Base-by-base conservation (phyloP, 176 grass and related monocot species). In the Elymus sibiricus region DNA sequence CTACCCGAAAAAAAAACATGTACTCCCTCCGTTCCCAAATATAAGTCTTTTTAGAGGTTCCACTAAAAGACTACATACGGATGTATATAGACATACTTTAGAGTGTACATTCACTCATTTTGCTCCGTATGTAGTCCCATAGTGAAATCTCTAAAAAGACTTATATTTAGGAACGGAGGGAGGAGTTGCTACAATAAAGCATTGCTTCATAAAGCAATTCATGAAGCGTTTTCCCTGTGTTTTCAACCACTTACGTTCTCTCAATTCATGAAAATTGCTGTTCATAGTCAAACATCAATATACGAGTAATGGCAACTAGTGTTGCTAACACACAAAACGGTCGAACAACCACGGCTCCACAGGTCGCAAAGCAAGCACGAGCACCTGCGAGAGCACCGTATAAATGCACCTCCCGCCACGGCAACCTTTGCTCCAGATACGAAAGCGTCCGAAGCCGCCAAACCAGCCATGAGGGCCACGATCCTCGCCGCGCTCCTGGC, bases 401-500 rank as follows among this genome's bases (percentile, higher is more conserved):
- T 66, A 80, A 56, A 84, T 40, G 25, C n/a, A 27, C 34, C 7
- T 22, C 25, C 4, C 5, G 11, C 24, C 55, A 32, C 61, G 15
- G 19, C n/a, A 63, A 24, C 5, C 7, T 11, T 14, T 9, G 28
- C 22, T 26, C 53, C 84, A 61, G 44, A 43, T 12, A 7, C 65
- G 61, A 79, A 24, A 29, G 47, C 14, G 9, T 5, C 6, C 24
- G 15, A 22, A 24, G 24, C 15, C n/a, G 51, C 16, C 24, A 42
- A 11, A 40, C 9, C 81, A 53, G 14, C 55, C 44, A 88, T 88
- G 87, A 79, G 75, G 24, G 22, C 81, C 10, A 17, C n/a, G 12
- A 60, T 80, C 28, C 16, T 67, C 2, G n/a, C 75, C 64, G 53
- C 80, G 53, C 53, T 88, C 67, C 42, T 84, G n/a, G 82, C 76